phyloP scores from a whole-genome alignment of 805 yeast species.

The Saccharomycopsis guyanensis region DNA sequence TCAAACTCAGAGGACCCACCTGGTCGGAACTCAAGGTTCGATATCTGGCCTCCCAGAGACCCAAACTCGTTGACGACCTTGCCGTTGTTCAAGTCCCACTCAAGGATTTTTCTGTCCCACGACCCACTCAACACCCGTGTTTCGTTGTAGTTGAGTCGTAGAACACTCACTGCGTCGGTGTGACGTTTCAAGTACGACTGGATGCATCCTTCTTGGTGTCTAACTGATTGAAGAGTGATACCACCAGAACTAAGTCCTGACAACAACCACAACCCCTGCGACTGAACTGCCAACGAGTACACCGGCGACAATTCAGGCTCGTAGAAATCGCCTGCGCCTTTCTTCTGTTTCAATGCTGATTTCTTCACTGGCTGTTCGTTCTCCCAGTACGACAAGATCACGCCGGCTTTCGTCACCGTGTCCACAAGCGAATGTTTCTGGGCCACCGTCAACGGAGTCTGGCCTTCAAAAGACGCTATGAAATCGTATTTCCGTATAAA shows the following conservation, averaged over 20 bases:
- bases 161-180: constrained; percentile 63
- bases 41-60: constrained; percentile 70
- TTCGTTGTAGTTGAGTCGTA: constrained; percentile 56
- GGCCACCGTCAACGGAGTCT: constrained; percentile 78
- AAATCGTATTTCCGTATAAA: constrained; percentile 86
- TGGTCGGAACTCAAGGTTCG: constrained; percentile 68
- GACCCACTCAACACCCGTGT: constrained; percentile 67
- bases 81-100: constrained; percentile 87
- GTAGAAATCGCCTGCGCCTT: constrained; percentile 29
- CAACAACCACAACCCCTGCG: constrained; percentile 75
- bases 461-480: constrained; percentile 77
- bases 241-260: constrained; percentile 84
- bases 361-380: constrained; percentile 77
- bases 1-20: constrained; percentile 38
- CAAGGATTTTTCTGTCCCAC: constrained; percentile 77
- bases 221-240: constrained; percentile 70
- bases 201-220: constrained; percentile 75
- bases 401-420: constrained; percentile 77
- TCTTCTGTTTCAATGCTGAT: constrained; percentile 30
- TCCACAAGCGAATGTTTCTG: constrained; percentile 88
- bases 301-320: constrained; percentile 73
- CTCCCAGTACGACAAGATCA: constrained; percentile 84
- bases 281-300: constrained; percentile 76
- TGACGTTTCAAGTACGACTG: constrained; percentile 74
- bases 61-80: constrained; percentile 37